Percentiles rank a stretch among this genome's conserved stretches.
These are phyloP conservation scores for Aegle marmelos DNA, from an alignment of 345 rosid genomes.

Conservation along the genomic window DNA sequence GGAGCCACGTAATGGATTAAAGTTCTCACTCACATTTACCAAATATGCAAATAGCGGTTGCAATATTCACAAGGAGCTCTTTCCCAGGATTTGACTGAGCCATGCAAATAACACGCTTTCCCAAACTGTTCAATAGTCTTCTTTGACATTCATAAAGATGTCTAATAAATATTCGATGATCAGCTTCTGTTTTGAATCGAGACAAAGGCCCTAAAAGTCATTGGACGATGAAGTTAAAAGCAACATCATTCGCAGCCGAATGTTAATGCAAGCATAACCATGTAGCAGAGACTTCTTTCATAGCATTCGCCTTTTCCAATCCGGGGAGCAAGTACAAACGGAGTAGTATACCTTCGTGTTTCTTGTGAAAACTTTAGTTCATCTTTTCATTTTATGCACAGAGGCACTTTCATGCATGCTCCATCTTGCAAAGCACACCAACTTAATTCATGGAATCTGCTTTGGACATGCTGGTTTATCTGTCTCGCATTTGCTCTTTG, in stretches of 20 bases:
- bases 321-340: conserved; percentile 23
- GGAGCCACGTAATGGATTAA: too few species aligned
- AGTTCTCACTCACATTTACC: too few species aligned
- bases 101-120: neutral
- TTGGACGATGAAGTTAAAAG: conserved; percentile 6
- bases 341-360: conserved; percentile 21
- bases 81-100: too few species aligned
- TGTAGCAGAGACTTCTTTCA: conserved; percentile 9
- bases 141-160: conserved; percentile 8
- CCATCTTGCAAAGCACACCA: neutral
- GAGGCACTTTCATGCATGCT: neutral
- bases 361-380: conserved; percentile 14
- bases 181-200: neutral
- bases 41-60: too few species aligned
- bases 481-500: neutral
- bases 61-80: too few species aligned
- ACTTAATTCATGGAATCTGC: neutral
- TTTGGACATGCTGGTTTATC: neutral
- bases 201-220: neutral
- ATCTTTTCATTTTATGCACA: neutral
- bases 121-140: conserved; percentile 10
- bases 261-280: conserved; percentile 5
- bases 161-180: neutral
- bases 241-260: neutral
- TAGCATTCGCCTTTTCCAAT: neutral